phyloP scores from a whole-genome alignment of 225 moss, liverwort and hornwort genomes.

The Physcomitrellopsis africana region DNA sequence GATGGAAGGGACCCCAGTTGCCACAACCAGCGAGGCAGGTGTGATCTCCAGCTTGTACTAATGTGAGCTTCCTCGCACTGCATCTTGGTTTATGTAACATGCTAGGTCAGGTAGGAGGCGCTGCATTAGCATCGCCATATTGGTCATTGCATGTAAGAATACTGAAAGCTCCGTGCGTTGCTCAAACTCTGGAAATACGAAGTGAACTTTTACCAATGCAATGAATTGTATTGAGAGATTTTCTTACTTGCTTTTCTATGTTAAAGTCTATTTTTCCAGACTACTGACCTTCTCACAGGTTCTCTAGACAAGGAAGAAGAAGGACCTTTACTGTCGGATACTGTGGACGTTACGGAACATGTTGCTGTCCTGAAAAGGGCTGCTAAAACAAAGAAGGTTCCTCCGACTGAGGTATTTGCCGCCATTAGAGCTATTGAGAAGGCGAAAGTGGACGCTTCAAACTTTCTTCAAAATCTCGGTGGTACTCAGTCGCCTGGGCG shows the following conservation, averaged over 20 bases:
- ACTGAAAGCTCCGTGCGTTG: not conserved
- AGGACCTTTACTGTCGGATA: slow-evolving; percentile 25
- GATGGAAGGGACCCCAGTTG: slow-evolving; percentile 42
- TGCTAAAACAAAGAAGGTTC: slow-evolving; percentile 74
- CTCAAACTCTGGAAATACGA: not conserved
- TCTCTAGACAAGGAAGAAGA: slow-evolving; percentile 28
- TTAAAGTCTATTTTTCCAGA: not conserved
- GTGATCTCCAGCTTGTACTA: slow-evolving; percentile 40
- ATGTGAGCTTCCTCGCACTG: slow-evolving; percentile 51
- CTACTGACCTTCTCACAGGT: not conserved
- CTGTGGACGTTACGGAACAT: slow-evolving; percentile 43
- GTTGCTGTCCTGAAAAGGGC: slow-evolving; percentile 70
- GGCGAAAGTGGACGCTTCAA: slow-evolving; percentile 75
- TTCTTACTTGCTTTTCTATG: not conserved
- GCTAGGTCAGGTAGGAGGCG: not conserved
- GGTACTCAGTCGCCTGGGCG: slow-evolving; percentile 76
- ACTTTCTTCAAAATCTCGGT: slow-evolving; percentile 60
- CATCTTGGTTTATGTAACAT: not conserved
- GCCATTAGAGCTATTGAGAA: slow-evolving; percentile 76
- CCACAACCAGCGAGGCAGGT: slow-evolving; percentile 52
- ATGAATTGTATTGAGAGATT: not conserved
- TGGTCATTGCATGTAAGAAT: not conserved
- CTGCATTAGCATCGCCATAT: slow-evolving; percentile 5
- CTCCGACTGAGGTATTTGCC: slow-evolving; percentile 58
- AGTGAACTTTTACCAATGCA: no score